Evolutionary conservation across 495 filamentous ascomycete genomes (phyloP).

Genomic region (Annulohypoxylon stygium): DNA sequence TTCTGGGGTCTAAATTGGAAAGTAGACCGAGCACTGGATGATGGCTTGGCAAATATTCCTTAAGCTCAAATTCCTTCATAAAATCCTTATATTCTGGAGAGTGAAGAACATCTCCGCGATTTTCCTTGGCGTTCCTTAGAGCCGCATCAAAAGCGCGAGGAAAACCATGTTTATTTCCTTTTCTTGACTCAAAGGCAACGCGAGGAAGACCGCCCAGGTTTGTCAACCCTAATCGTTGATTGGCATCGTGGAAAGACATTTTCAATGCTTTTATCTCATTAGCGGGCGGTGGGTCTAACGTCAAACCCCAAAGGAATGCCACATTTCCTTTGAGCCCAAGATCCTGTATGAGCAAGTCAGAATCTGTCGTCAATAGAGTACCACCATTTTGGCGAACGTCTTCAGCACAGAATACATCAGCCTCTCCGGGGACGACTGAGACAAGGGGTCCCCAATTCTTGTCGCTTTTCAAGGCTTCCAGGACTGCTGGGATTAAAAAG

Average conservation of each 20-base stretch:
- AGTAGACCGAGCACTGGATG: slow-evolving; percentile 43
- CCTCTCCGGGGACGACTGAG: slow-evolving; percentile 75
- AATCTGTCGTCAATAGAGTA: slow-evolving; percentile 75
- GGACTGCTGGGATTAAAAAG: slow-evolving; percentile 76
- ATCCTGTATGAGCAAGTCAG: slow-evolving; percentile 78
- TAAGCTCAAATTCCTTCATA: slow-evolving; percentile 36
- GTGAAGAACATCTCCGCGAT: slow-evolving; percentile 24
- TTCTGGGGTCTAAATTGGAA: slow-evolving; percentile 46
- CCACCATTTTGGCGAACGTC: slow-evolving; percentile 64
- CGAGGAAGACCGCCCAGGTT: slow-evolving; percentile 43
- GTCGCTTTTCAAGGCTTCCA: slow-evolving; percentile 67
- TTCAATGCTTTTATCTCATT: slow-evolving; percentile 34
- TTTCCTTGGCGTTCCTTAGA: slow-evolving; percentile 29
- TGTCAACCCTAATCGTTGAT: slow-evolving; percentile 38
- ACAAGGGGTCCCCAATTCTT: slow-evolving; percentile 63
- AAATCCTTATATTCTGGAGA: slow-evolving; percentile 37
- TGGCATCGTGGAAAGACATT: slow-evolving; percentile 46
- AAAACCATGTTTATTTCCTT: neutral
- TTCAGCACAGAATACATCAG: slow-evolving; percentile 75
- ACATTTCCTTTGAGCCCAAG: slow-evolving; percentile 70
- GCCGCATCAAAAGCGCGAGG: slow-evolving; percentile 29
- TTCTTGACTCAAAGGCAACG: slow-evolving; percentile 44
- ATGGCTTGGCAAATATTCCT: slow-evolving; percentile 36
- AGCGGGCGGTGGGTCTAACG: slow-evolving; percentile 9
- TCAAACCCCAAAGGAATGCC: slow-evolving; percentile 68